These are phyloP conservation scores for Sclerotinia borealis DNA, from an alignment of 2,329 filamentous ascomycete genomes.

Conservation along the genomic window DNA sequence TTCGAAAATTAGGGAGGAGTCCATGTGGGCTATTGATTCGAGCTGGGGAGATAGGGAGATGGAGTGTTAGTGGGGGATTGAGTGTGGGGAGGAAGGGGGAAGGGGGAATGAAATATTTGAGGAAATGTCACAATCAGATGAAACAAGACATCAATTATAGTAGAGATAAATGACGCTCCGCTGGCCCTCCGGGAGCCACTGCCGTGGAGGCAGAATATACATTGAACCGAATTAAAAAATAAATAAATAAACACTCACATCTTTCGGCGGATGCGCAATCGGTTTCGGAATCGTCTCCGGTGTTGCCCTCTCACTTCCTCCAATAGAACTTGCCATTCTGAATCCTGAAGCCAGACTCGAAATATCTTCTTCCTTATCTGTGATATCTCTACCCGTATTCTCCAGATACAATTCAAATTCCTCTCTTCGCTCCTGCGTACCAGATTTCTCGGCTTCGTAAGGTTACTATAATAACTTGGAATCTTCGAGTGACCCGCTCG, in stretches of 20 bases:
- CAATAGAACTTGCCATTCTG: background rate
- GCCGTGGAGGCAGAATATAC: background rate
- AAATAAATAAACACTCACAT: background rate
- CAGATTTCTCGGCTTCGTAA: background rate
- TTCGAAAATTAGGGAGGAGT: constrained; percentile 29
- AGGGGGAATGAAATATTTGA: background rate
- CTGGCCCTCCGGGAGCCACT: constrained; percentile 1
- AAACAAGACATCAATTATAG: background rate
- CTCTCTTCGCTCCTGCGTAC: background rate
- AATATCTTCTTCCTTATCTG: background rate
- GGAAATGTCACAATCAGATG: background rate
- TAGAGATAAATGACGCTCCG: background rate
- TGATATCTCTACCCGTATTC: constrained; percentile 3
- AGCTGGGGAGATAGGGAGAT: constrained; percentile 24
- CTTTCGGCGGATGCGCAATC: constrained; percentile 8
- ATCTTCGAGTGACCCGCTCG: background rate
- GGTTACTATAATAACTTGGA: background rate
- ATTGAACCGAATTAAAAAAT: background rate
- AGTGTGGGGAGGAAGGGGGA: background rate
- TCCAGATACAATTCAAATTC: background rate
- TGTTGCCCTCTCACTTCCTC: background rate
- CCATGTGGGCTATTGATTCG: constrained; percentile 29
- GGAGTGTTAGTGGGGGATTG: too few species aligned
- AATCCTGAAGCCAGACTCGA: background rate
- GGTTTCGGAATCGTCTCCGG: constrained; percentile 8